Conservation (phyloP, 345 rosid genomes). For the Cardiospermum halicacabum region DNA sequence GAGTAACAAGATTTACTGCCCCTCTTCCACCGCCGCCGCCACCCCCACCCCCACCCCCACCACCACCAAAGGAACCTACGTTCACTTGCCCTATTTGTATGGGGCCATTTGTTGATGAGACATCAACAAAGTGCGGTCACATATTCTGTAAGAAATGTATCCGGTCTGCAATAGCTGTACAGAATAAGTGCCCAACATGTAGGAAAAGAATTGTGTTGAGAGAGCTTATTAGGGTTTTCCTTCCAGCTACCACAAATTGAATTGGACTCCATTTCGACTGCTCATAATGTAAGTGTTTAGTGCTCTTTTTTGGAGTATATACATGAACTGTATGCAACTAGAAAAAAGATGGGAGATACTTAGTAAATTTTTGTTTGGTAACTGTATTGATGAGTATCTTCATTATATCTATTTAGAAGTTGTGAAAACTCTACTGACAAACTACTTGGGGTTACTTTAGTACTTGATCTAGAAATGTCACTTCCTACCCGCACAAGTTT, state of each 20-base stretch:
- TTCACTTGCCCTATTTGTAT: conserved; percentile 92
- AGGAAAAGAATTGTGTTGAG: conserved; percentile 59
- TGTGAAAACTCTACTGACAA: neutral
- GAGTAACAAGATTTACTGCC: conserved; percentile 3
- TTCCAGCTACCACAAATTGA: conserved; percentile 65
- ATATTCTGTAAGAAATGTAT: conserved; percentile 86
- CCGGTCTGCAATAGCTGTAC: conserved; percentile 44
- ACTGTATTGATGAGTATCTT: conserved; percentile 1
- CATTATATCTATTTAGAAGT: neutral
- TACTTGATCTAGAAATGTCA: neutral
- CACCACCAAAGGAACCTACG: conserved; percentile 59
- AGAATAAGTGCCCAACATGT: conserved; percentile 85
- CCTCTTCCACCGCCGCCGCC: conserved; percentile 23
- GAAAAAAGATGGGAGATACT: neutral
- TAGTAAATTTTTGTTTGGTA: neutral
- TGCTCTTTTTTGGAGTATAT: neutral
- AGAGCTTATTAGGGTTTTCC: conserved; percentile 81
- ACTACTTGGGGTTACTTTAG: neutral
- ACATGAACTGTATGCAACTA: neutral
- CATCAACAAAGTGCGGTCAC: conserved; percentile 92
- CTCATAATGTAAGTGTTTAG: conserved; percentile 24
- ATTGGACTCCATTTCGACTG: conserved; percentile 17
- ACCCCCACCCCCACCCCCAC: conserved; percentile 26
- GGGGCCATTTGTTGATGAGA: conserved; percentile 68
- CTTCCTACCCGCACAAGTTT: too few relatives aligned